Evolutionary conservation across 1,284 basidiomycete species (phyloP).

Genomic region (Ganoderma lucidum): DNA sequence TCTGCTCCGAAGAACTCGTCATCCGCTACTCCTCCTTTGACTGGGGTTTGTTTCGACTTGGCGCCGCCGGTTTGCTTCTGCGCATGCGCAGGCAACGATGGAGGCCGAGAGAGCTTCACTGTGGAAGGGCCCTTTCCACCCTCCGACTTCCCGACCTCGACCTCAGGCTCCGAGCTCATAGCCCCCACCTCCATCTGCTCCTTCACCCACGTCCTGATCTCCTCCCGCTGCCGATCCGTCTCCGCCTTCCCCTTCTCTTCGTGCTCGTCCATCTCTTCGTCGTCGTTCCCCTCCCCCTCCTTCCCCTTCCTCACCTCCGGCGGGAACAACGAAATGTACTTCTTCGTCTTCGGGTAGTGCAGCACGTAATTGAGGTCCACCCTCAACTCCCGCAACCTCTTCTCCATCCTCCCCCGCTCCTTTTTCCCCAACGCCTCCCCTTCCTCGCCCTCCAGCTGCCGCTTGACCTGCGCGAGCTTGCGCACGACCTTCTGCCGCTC

Average conservation of each 20-base stretch:
- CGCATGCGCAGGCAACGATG: neutral
- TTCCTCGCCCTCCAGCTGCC: conserved; percentile 47
- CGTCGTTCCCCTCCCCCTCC: conserved; percentile 37
- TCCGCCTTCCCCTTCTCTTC: conserved; percentile 25
- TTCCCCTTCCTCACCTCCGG: conserved; percentile 59
- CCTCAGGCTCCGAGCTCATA: conserved; percentile 70
- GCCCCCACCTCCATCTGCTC: conserved; percentile 71
- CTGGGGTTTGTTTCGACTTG: neutral
- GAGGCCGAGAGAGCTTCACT: neutral
- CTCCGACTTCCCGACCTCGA: conserved; percentile 38
- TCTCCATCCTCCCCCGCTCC: conserved; percentile 48
- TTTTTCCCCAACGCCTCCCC: conserved; percentile 40
- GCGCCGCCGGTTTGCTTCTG: conserved; percentile 4
- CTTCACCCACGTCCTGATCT: conserved; percentile 68
- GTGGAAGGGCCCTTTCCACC: neutral
- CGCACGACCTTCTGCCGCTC: conserved; percentile 85
- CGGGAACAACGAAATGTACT: conserved; percentile 89
- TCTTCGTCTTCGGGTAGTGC: conserved; percentile 84
- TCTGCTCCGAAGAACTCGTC: conserved; percentile 28
- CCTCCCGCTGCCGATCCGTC: conserved; percentile 59
- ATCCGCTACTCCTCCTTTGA: conserved; percentile 18
- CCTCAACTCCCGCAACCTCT: conserved; percentile 64
- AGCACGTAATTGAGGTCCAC: conserved; percentile 88
- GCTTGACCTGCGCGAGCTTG: conserved; percentile 72
- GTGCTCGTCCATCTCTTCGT: conserved; percentile 37